Evolutionary conservation across 495 filamentous ascomycete species (phyloP), one percentile per base, ranked within the genome.

Genomic region (Aspergillus egyptiacus): DNA sequence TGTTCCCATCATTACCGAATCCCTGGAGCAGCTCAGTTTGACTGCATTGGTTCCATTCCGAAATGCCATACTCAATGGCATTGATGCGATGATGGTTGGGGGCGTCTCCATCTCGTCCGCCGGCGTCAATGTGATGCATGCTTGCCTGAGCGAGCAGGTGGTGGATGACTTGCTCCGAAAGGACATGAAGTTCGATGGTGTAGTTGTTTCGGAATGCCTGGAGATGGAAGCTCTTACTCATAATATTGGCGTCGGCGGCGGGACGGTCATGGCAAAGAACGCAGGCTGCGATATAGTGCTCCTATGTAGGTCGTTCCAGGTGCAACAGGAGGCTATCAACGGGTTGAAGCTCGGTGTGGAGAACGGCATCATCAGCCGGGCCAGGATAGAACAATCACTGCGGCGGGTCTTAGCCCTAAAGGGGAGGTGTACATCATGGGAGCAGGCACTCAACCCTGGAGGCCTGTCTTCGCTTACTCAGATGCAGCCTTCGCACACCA

Each of bases 81-180:
- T 95, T 13, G 89, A 95, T 67, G 84, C 87, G 17, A 93, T 95
- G 84, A 91, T 95, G 76, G 85, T 95, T 6, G 89, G 89, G 11
- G 89, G 89, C 14, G 89, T 88, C 54, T 87, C 88, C 24, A 89
- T 95, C 67, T 81, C 86, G 20, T 93, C 87, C 30, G 84, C 85
- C 11, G 85, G 86, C 24, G 85, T 93, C 71, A 89, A 91, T 54
- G 85, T 90, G 30, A 91, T 90, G 82, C 89, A 95, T 61, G 89
- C 89, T 34, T 95, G 89, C 59, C 73, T 95, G 6, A 91, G 86
- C 9, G 87, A 94, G 50, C 89, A 94, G 58, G 87, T 95, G 5
- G 86, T 95, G 17, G 86, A 95, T 51, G 87, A 89, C 30, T 69
- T 95, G 13, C 68, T 95, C 13, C 76, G 89, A 14, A 83, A 84